Evolutionary conservation across 805 yeast species (phyloP).

Genomic region (Metschnikowia lochheadii): DNA sequence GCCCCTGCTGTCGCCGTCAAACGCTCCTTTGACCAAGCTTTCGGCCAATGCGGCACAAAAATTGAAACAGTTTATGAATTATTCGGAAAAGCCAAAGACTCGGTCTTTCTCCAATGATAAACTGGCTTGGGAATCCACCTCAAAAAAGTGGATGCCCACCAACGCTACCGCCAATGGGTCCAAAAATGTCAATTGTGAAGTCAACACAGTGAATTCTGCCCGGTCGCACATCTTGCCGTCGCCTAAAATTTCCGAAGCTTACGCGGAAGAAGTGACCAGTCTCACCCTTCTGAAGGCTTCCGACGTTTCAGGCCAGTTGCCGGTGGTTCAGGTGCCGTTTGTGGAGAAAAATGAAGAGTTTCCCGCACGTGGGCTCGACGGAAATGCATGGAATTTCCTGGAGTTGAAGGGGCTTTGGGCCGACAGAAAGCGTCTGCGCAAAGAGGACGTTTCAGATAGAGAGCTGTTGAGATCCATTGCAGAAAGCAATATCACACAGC

Average conservation of each 20-base stretch:
- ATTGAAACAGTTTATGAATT: not conserved
- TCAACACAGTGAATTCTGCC: slow-evolving; percentile 1
- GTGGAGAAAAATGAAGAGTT: not conserved
- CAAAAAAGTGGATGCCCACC: slow-evolving; percentile 2
- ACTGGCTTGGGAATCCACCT: not conserved
- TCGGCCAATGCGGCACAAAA: not conserved
- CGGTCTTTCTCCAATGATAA: not conserved
- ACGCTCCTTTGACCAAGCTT: not conserved
- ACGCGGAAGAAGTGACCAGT: not conserved
- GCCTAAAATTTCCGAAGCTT: slow-evolving; percentile 4
- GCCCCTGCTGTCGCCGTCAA: not conserved
- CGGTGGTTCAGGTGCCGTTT: not conserved
- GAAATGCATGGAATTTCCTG: slow-evolving; percentile 6
- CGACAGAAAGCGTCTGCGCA: slow-evolving; percentile 5
- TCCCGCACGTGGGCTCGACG: not conserved
- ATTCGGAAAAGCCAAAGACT: not conserved
- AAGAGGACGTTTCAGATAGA: not conserved
- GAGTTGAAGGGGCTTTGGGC: slow-evolving; percentile 10
- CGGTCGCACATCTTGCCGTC: slow-evolving; percentile 1
- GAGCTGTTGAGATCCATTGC: slow-evolving; percentile 2
- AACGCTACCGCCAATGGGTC: not conserved
- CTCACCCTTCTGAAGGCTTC: not conserved
- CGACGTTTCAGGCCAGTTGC: not conserved
- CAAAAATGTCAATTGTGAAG: not conserved
- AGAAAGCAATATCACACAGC: slow-evolving; percentile 1